A percentile compares a stretch with the other conserved stretches of the same genome.
Conservation (phyloP, 108 stramenopile genomes). For the Nannochloropsis salina region DNA sequence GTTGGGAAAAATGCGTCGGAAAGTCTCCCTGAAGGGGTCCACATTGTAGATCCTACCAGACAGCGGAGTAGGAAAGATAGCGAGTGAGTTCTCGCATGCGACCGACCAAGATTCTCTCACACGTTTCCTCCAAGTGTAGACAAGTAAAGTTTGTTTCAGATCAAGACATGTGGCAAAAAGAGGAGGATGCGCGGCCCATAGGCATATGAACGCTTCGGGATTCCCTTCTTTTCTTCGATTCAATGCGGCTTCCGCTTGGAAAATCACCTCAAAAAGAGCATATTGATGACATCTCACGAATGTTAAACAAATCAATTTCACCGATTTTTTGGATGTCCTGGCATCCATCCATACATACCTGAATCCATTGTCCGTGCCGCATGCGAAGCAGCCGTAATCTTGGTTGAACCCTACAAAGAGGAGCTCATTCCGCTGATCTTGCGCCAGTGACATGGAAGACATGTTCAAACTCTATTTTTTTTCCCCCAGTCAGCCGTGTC, state of each 20-base stretch:
- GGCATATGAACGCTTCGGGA: too few relatives aligned
- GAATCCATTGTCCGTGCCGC: constrained; percentile 86
- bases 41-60: constrained; percentile 72
- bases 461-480: background rate
- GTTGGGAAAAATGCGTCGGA: constrained; percentile 60
- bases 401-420: constrained; percentile 62
- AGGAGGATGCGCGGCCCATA: too few relatives aligned
- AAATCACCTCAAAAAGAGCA: too few relatives aligned
- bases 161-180: too few relatives aligned
- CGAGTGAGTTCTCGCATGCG: background rate
- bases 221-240: too few relatives aligned
- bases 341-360: constrained; percentile 30
- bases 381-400: constrained; percentile 57
- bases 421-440: constrained; percentile 51
- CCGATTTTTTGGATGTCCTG: background rate
- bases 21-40: constrained; percentile 80
- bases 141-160: too few relatives aligned
- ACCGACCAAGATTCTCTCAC: background rate
- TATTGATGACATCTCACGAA: background rate
- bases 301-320: background rate
- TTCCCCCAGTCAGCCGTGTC: too few relatives aligned
- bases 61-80: background rate
- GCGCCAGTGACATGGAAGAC: constrained; percentile 47
- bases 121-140: too few relatives aligned
- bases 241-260: too few relatives aligned